Evolutionary conservation across 2,329 filamentous ascomycete genomes (phyloP).

Genomic region (Ophiostoma perfectum): DNA sequence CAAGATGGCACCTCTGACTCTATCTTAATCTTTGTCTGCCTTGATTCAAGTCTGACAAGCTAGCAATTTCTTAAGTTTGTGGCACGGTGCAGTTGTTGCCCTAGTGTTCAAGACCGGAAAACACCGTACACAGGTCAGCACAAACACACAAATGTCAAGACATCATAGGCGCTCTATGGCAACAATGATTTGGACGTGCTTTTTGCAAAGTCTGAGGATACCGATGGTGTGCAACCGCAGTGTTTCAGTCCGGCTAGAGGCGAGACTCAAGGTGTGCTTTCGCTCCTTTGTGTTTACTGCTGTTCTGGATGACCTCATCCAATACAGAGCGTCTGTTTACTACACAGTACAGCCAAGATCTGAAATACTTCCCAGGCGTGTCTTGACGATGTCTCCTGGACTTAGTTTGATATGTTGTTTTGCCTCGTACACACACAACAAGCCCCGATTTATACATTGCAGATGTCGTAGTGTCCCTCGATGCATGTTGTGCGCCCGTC

Average conservation of each 20-base stretch:
- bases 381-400: background rate
- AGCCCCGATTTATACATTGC: slow-evolving; percentile 21
- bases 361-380: background rate
- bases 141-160: background rate
- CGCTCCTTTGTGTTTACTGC: background rate
- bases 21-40: background rate
- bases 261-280: background rate
- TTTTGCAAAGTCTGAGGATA: no score
- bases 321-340: background rate
- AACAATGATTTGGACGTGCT: background rate
- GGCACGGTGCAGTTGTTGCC: no score
- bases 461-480: slow-evolving; percentile 7
- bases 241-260: slow-evolving; percentile 1
- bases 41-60: background rate
- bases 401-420: slow-evolving; percentile 1
- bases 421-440: slow-evolving; percentile 7
- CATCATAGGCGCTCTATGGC: background rate
- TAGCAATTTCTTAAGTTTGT: background rate
- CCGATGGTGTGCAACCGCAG: background rate
- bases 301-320: background rate
- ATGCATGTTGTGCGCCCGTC: slow-evolving; percentile 3
- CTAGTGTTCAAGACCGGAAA: background rate
- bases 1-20: no score
- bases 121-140: background rate
- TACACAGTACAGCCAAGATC: background rate